Percentiles rank a stretch among this genome's conserved stretches.
Conservation (phyloP, 352 stramenopile genomes). For the Achlya hypogyna region DNA sequence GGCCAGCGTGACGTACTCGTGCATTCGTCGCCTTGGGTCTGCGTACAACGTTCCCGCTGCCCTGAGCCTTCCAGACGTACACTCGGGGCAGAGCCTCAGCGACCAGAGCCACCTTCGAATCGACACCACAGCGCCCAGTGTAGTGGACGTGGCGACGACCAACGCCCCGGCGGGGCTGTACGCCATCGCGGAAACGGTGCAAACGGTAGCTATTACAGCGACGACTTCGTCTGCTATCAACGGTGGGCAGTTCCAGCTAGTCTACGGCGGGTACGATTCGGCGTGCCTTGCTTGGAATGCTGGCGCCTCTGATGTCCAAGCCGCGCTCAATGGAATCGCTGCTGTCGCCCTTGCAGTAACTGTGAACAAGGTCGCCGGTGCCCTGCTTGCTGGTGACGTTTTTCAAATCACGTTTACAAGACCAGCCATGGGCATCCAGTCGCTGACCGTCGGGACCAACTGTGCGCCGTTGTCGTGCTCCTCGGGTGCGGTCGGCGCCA, state of each 20-base stretch:
- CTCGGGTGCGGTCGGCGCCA: conserved; percentile 10
- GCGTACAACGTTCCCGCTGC: conserved; percentile 27
- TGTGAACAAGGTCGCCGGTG: conserved; percentile 28
- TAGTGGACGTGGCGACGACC: conserved; percentile 29
- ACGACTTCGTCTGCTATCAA: conserved; percentile 26
- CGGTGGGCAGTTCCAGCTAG: conserved; percentile 43
- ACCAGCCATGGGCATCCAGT: conserved; percentile 36
- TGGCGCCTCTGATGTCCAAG: conserved; percentile 29
- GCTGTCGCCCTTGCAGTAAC: conserved; percentile 31
- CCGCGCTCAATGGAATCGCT: conserved; percentile 34
- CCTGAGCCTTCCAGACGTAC: conserved; percentile 39
- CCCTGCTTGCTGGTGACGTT: conserved; percentile 41
- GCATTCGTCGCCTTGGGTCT: conserved; percentile 36
- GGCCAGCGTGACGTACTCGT: conserved; percentile 42
- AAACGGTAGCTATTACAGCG: conserved; percentile 58
- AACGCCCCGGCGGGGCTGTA: conserved; percentile 21
- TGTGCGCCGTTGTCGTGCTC: conserved; percentile 36
- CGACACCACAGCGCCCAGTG: conserved; percentile 37
- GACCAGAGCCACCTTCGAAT: conserved; percentile 40
- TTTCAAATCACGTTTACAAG: conserved; percentile 48
- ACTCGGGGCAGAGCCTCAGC: conserved; percentile 39
- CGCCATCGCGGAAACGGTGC: conserved; percentile 29
- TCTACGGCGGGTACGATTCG: conserved; percentile 34
- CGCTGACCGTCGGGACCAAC: conserved; percentile 25
- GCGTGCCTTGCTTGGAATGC: conserved; percentile 54